Evolutionary conservation across 2,329 filamentous ascomycete genomes (phyloP), one percentile per base, ranked within the genome.

Genomic region (Neoascochyta sp.): DNA sequence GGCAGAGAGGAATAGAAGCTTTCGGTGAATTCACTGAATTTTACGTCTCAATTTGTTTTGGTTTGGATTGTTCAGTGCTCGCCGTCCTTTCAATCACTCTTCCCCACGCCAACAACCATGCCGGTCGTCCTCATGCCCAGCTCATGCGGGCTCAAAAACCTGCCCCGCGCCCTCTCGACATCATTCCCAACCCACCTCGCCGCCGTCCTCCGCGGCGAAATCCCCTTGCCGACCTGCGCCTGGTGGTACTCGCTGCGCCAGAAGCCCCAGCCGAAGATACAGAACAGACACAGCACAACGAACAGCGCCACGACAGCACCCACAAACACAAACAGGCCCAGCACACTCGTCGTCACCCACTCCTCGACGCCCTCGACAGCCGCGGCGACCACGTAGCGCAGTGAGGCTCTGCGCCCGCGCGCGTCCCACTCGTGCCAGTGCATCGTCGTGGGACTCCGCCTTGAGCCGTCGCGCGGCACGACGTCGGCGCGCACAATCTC

Each of bases 1-100:
- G n/a, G n/a, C n/a, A n/a, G n/a, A n/a, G n/a, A n/a, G n/a, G n/a
- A n/a, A n/a, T n/a, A n/a, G n/a, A n/a, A n/a, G n/a, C n/a, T n/a
- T n/a, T n/a, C n/a, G n/a, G n/a, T n/a, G n/a, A n/a, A n/a, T n/a
- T n/a, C n/a, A n/a, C n/a, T n/a, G n/a, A n/a, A n/a, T n/a, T n/a
- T n/a, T n/a, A n/a, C n/a, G n/a, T n/a, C n/a, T n/a, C n/a, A n/a
- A n/a, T n/a, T n/a, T n/a, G n/a, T n/a, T n/a, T n/a, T n/a, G n/a
- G n/a, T n/a, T n/a, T n/a, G n/a, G n/a, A n/a, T n/a, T n/a, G n/a
- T n/a, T n/a, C n/a, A n/a, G n/a, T n/a, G n/a, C n/a, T n/a, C n/a
- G n/a, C n/a, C n/a, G n/a, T 20, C 10, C 10, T 20, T 12, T 50
- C 32, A 61, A 48, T 61, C 57, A 39, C 48, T 57, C 39, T 61